phyloP scores from a whole-genome alignment of 768 basidiomycete species.

The Holtermanniella nyarrowii region DNA sequence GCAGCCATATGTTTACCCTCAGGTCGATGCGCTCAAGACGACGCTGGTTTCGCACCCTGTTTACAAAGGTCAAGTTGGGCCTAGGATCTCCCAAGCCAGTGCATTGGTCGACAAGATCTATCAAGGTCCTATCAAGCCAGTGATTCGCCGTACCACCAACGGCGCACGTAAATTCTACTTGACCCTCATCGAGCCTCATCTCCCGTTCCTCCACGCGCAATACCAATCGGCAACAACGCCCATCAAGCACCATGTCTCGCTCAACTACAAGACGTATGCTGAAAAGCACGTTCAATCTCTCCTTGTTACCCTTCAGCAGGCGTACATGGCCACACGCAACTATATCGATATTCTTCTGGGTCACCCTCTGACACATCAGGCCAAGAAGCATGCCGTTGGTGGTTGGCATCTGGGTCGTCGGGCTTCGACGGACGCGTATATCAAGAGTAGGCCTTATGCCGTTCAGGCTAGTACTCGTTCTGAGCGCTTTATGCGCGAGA shows the following conservation, averaged over 20 bases:
- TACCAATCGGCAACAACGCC: constrained; percentile 19
- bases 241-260: constrained; percentile 13
- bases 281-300: constrained; percentile 17
- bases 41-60: constrained; percentile 9
- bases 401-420: constrained; percentile 8
- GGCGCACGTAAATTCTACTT: constrained; percentile 23
- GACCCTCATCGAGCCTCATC: constrained; percentile 28
- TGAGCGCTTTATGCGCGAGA: constrained; percentile 15
- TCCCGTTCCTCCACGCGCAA: constrained; percentile 15
- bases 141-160: constrained; percentile 7
- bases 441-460: constrained; percentile 19
- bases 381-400: constrained; percentile 13
- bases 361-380: constrained; percentile 25
- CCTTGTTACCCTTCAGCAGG: background rate
- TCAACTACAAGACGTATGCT: constrained; percentile 12
- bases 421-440: constrained; percentile 15
- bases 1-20: constrained; percentile 34
- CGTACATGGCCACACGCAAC: background rate
- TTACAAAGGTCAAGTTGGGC: constrained; percentile 18
- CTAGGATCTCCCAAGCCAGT: constrained; percentile 5
- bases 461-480: constrained; percentile 11
- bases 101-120: constrained; percentile 1
- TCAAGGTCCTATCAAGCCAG: constrained; percentile 18
- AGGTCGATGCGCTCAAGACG: constrained; percentile 10
- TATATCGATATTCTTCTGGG: background rate